Evolutionary conservation across 1,139 yeast genomes (phyloP), one percentile per base, ranked within the genome.

Genomic region (Saccharomycopsis crataegensis): DNA sequence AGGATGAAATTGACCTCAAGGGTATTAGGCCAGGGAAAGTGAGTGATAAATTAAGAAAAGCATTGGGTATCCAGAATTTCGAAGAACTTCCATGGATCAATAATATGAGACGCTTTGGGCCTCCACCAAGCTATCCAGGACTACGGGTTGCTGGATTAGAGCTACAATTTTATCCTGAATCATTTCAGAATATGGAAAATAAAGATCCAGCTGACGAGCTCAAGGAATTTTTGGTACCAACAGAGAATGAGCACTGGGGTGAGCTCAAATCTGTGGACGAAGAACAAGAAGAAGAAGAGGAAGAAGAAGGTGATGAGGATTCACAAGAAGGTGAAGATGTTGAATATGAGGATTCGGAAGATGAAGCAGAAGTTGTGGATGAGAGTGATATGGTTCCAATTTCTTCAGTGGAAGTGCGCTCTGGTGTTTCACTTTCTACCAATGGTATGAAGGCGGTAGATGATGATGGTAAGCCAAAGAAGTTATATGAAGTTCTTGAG

Each of bases 11-110:
- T 14, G 70, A 71, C 36, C 61, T 70, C 1, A 63, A 67, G 11
- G 66, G 70, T 22, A 74, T 77, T 44, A 75, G 77, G 57, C 96
- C 97, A 0, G 97, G 97, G 0, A 72, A 69, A 17, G 66, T 91
- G 2, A 82, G 93, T 9, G 62, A 66, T 7, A 76, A 76, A 28
- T 71, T 93, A 32, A 68, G 83, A 43, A 69, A 70, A 6, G 97
- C 96, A 0, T 69, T 93, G 61, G 93, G 89, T 0, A 73, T 91
- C 63, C 76, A 80, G 0, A 78, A 76, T 1, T 79, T 80, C 41
- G 75, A 76, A 1, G 76, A 85, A 1, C 90, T 94, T 1, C 96
- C 97, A 0, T 93, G 98, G 98, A 75, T 86, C 28, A 67, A 76
- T 5, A 77, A 79, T 46, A 85, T 91, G 90, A 76, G 76, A 53